Evolutionary conservation across 495 filamentous ascomycete genomes (phyloP).

Genomic region (Xylaria grammica): DNA sequence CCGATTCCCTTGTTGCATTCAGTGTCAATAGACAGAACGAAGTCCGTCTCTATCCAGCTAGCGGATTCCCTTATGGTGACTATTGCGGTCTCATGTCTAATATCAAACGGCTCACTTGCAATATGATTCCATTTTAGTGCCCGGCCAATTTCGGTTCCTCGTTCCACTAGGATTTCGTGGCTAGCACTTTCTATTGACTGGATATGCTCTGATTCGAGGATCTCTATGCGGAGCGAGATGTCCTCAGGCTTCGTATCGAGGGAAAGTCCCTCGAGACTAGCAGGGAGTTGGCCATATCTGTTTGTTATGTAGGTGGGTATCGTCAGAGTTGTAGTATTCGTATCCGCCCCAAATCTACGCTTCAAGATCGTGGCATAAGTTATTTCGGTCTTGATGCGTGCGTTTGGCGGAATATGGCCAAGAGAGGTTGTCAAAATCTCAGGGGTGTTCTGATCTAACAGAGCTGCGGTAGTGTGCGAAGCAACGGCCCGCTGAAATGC

Average conservation of each 20-base stretch:
- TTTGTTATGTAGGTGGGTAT: conserved; percentile 58
- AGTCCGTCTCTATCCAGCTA: conserved; percentile 43
- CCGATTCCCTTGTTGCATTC: conserved; percentile 38
- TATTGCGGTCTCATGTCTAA: not conserved
- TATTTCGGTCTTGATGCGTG: conserved; percentile 45
- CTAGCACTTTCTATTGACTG: not conserved
- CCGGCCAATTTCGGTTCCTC: not conserved
- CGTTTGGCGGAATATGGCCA: conserved; percentile 54
- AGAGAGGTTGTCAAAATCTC: conserved; percentile 60
- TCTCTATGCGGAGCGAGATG: conserved; percentile 30
- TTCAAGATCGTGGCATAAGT: conserved; percentile 62
- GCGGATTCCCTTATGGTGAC: conserved; percentile 44
- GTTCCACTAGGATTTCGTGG: conserved; percentile 13
- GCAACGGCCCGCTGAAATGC: conserved; percentile 52
- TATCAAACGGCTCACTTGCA: too few species aligned
- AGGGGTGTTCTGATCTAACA: conserved; percentile 54
- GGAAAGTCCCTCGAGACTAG: conserved; percentile 43
- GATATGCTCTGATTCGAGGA: not conserved
- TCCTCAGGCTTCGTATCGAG: not conserved
- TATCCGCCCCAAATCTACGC: conserved; percentile 47
- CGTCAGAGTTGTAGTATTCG: conserved; percentile 57
- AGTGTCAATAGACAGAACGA: conserved; percentile 50
- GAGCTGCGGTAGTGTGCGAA: conserved; percentile 51
- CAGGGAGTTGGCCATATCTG: conserved; percentile 52
- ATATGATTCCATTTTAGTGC: not conserved